phyloP scores from a whole-genome alignment of 495 filamentous ascomycete species.

The Penicillium antarcticum region DNA sequence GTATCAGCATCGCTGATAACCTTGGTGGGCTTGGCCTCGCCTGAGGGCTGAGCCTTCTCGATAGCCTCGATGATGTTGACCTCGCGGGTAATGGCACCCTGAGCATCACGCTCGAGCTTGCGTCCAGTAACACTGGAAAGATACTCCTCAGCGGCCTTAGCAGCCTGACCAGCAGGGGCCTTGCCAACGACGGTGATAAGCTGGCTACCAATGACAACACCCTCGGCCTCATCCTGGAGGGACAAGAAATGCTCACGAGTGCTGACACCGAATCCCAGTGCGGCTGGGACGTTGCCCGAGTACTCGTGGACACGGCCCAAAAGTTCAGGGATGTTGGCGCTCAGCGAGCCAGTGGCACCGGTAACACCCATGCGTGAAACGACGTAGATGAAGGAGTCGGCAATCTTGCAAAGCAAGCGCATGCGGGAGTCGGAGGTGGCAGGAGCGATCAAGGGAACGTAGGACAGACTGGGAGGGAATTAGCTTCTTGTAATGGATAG shows the following conservation, averaged over 20 bases:
- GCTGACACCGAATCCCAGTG: constrained; percentile 93
- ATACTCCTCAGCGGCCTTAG: constrained; percentile 80
- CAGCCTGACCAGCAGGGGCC: constrained; percentile 64
- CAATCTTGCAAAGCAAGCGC: constrained; percentile 93
- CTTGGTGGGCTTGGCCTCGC: constrained; percentile 36
- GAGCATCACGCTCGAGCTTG: constrained; percentile 36
- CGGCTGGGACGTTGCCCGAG: constrained; percentile 85
- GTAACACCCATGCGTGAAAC: constrained; percentile 98
- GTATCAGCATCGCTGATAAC: constrained; percentile 61
- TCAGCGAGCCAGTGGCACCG: constrained; percentile 80
- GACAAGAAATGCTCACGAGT: constrained; percentile 90
- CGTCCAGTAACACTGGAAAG: constrained; percentile 76
- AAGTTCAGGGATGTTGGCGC: constrained; percentile 72
- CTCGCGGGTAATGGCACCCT: constrained; percentile 31
- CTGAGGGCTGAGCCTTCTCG: constrained; percentile 46
- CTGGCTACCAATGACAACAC: constrained; percentile 96
- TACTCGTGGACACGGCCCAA: constrained; percentile 84
- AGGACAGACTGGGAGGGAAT: constrained; percentile 63
- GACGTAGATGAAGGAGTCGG: constrained; percentile 99
- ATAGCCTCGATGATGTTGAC: constrained; percentile 56
- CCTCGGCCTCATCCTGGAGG: constrained; percentile 80
- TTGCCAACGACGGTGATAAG: constrained; percentile 77
- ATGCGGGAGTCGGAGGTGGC: constrained; percentile 89
- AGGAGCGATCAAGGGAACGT: constrained; percentile 92
- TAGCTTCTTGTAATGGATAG: not conserved